These are phyloP conservation scores for Pseudozyma tsukubaensis DNA, from an alignment of 1,284 basidiomycete genomes.

Conservation along the genomic window DNA sequence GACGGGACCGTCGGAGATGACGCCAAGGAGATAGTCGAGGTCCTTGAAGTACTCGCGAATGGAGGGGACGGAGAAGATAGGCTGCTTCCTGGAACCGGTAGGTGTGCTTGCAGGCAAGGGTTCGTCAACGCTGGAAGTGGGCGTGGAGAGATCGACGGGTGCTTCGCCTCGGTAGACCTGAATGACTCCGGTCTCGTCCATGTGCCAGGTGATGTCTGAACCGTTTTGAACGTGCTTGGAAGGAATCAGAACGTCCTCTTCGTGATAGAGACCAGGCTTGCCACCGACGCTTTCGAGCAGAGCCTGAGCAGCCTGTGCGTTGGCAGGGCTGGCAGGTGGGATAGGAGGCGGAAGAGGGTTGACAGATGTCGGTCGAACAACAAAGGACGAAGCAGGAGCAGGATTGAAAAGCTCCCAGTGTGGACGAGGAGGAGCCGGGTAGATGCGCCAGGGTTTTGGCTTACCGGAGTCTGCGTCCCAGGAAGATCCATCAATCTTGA, in stretches of 20 bases:
- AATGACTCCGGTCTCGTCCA: conserved; percentile 64
- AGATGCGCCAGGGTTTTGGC: conserved; percentile 67
- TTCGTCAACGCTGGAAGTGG: conserved; percentile 39
- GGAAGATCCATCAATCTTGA: conserved; percentile 64
- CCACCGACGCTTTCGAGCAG: conserved; percentile 66
- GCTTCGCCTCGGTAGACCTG: conserved; percentile 58
- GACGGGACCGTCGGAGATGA: conserved; percentile 89
- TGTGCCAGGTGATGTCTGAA: conserved; percentile 46
- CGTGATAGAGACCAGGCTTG: conserved; percentile 62
- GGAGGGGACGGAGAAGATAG: conserved; percentile 82
- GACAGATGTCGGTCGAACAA: conserved; percentile 55
- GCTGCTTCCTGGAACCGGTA: conserved; percentile 61
- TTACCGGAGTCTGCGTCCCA: conserved; percentile 30
- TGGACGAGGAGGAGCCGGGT: conserved; percentile 66
- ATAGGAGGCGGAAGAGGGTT: conserved; percentile 61
- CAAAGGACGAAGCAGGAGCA: conserved; percentile 64
- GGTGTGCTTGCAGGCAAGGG: conserved; percentile 16
- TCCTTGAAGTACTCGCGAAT: conserved; percentile 96
- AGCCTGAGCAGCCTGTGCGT: conserved; percentile 63
- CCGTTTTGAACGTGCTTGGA: conserved; percentile 43
- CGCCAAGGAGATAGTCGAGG: conserved; percentile 78
- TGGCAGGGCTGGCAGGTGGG: conserved; percentile 66
- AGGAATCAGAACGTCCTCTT: conserved; percentile 53
- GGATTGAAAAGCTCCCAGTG: conserved; percentile 68
- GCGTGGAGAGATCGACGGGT: conserved; percentile 25